Base-by-base conservation (phyloP, 768 basidiomycete species). In the Sporobolomyces pararoseus region DNA sequence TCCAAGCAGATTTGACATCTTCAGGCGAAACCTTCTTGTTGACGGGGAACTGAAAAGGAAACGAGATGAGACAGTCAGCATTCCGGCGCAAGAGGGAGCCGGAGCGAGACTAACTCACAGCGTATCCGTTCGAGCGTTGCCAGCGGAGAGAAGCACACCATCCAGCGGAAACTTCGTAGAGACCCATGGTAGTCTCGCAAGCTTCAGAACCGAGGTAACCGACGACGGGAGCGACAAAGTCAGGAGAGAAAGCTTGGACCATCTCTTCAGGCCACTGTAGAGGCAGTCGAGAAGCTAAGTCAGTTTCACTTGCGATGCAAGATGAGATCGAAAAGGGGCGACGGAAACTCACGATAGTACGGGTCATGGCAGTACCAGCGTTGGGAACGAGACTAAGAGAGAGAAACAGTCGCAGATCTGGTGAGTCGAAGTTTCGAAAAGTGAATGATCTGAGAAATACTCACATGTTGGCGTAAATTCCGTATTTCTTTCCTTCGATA, bases 71-170 rank as follows among this genome's bases (percentile, higher is more conserved):
- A 34, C 52, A 68, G 29, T 31, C 5, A 7, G 14, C 31, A 1
- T 64, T 27, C 37, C 23, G 34, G 13, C 17, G 47, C 32, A 13
- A n/a, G 42, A 29, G 23, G 19, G 23, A 47, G n/a, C 12, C 7
- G 62, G 35, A 42, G 27, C 13, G 7, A 27, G 9, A 4, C 19
- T 9, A n/a, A 69, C 71, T 49, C 25, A 76, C 72, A 10, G 89
- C 88, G 76, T 88, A 81, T 14, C 94, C 96, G 2, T 88, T 89
- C 13, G 91, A 83, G 19, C 91, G 86, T 79, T 97, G 89, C 94
- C 95, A 99, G 66, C 95, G 84, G 37, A 89, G 88, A 79, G 93
- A 86, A 1, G 90, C 90, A 4, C 89, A 88, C 90, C 92, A 97
- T 0, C 95, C 96, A 29, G 89, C 93, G 19, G 84, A 84, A 47